Percentiles rank a stretch among this genome's conserved stretches.
Conservation (phyloP, 192 early-diverging fungal genomes). For the Coemansia sp. region DNA sequence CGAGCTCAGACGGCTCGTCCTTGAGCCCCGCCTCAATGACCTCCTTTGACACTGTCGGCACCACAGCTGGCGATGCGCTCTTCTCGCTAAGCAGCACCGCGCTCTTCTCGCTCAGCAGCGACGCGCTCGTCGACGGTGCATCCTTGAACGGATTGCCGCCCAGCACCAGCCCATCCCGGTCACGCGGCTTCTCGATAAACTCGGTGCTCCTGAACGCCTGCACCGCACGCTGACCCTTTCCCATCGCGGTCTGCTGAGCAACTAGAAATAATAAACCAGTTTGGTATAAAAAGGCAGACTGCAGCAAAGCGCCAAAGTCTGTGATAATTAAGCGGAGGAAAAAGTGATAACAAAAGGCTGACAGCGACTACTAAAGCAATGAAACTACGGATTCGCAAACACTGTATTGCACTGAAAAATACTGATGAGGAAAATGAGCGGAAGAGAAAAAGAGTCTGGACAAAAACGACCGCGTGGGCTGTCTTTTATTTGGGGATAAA, state of each 20-base stretch:
- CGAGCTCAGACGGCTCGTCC: slow-evolving; percentile 19
- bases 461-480: not conserved
- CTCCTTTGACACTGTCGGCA: slow-evolving; percentile 3
- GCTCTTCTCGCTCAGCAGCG: not conserved
- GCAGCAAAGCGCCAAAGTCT: no score
- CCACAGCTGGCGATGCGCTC: slow-evolving; percentile 10
- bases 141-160: slow-evolving; percentile 29
- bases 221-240: slow-evolving; percentile 47
- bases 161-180: slow-evolving; percentile 22
- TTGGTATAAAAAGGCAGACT: no score
- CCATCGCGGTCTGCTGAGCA: slow-evolving; percentile 25
- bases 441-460: slow-evolving; percentile 1
- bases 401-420: not conserved
- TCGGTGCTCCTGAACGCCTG: slow-evolving; percentile 44
- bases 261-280: slow-evolving; percentile 7
- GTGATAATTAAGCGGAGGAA: no score
- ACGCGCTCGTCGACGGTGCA: slow-evolving; percentile 32
- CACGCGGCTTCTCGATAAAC: slow-evolving; percentile 38
- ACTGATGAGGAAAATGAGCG: not conserved
- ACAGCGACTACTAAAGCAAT: no score
- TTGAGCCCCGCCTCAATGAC: not conserved
- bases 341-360: no score
- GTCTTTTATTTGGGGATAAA: not conserved
- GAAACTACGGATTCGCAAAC: no score
- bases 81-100: slow-evolving; percentile 10